These are phyloP conservation scores for Lycium ferocissimum DNA, from an alignment of 257 asterid species.

Conservation along the genomic window DNA sequence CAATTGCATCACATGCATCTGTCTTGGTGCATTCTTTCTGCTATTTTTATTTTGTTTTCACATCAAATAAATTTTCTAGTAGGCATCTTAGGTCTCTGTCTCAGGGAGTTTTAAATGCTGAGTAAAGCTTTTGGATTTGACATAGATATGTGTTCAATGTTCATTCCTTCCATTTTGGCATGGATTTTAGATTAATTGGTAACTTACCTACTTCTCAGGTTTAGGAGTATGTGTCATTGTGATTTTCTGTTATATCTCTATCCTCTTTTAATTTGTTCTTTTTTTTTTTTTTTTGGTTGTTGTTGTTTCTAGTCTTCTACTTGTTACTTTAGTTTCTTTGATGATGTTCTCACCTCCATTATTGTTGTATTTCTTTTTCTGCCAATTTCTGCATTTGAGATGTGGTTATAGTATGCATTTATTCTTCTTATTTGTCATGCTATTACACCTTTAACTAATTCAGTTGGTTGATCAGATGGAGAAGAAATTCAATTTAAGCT, in stretches of 20 bases:
- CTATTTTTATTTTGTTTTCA: neutral
- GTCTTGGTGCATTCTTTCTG: constrained; percentile 19
- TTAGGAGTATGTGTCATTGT: neutral
- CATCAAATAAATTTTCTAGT: neutral
- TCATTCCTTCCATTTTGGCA: neutral
- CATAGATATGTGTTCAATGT: neutral
- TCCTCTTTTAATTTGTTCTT: neutral
- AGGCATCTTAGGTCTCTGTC: constrained; percentile 12
- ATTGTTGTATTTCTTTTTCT: neutral
- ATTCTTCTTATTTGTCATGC: neutral
- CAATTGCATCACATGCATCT: constrained; percentile 4
- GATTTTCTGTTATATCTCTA: neutral
- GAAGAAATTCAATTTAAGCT: neutral
- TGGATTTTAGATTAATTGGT: constrained; percentile 19
- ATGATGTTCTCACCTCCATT: neutral
- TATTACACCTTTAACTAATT: neutral
- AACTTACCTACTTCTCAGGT: neutral
- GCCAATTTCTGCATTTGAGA: neutral
- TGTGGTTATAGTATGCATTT: too few relatives aligned
- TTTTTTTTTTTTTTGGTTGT: neutral
- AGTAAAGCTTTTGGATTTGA: neutral
- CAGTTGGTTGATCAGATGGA: neutral
- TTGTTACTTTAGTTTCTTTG: neutral
- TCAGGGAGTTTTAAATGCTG: constrained; percentile 4
- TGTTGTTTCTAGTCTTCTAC: neutral